Conservation (phyloP, 2,329 filamentous ascomycete genomes). For the Penicillium sp. region DNA sequence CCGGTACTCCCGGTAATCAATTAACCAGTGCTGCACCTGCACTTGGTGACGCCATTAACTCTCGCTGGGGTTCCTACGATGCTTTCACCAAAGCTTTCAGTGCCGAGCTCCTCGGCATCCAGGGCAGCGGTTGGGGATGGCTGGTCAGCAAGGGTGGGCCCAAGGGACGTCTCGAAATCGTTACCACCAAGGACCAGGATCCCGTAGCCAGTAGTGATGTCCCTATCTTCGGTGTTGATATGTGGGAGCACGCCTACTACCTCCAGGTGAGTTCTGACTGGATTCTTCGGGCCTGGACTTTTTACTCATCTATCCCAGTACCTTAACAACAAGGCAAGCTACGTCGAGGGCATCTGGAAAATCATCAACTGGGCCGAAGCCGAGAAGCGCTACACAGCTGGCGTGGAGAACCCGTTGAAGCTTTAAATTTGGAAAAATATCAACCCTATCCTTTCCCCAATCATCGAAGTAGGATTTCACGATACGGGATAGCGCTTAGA, state of each 20-base stretch:
- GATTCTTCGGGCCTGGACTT: neutral
- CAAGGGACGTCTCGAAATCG: slow-evolving; percentile 63
- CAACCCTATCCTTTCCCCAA: neutral
- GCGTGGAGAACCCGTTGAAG: slow-evolving; percentile 29
- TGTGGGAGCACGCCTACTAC: slow-evolving; percentile 95
- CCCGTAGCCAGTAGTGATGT: slow-evolving; percentile 71
- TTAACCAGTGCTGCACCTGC: slow-evolving; percentile 54
- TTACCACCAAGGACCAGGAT: slow-evolving; percentile 85
- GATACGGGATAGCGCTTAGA: neutral
- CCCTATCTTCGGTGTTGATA: slow-evolving; percentile 78
- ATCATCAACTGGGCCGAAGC: slow-evolving; percentile 91
- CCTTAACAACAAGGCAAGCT: slow-evolving; percentile 89
- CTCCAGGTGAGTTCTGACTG: slow-evolving; percentile 57
- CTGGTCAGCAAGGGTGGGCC: slow-evolving; percentile 63
- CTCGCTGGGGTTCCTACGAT: slow-evolving; percentile 67
- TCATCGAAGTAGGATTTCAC: neutral
- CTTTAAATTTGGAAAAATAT: slow-evolving; percentile 10
- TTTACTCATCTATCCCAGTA: slow-evolving; percentile 55
- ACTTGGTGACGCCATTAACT: slow-evolving; percentile 60
- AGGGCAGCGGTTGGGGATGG: slow-evolving; percentile 89
- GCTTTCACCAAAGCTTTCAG: slow-evolving; percentile 66
- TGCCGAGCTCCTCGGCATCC: slow-evolving; percentile 65
- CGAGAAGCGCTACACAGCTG: slow-evolving; percentile 59
- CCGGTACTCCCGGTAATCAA: slow-evolving; percentile 57
- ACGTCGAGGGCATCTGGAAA: slow-evolving; percentile 87